Conservation (phyloP, 2,329 filamentous ascomycete genomes). For the Pseudocercospora pini-densiflorae region DNA sequence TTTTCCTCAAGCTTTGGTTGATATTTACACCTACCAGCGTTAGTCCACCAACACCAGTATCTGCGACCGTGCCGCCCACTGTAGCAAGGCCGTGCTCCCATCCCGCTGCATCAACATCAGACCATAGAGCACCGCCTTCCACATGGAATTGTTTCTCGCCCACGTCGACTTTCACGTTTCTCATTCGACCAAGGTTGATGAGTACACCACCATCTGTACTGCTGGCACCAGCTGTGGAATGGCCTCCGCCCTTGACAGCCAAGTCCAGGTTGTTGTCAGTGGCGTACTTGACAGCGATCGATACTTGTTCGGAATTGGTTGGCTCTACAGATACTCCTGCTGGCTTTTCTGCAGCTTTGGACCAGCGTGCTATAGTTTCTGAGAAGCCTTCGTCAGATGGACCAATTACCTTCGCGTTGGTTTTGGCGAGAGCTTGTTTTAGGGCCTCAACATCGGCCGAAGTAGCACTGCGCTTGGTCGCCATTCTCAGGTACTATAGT, state of each 20-base stretch:
- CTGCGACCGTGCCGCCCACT: constrained; percentile 65
- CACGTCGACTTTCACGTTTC: constrained; percentile 54
- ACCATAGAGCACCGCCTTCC: constrained; percentile 32
- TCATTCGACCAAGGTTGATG: constrained; percentile 60
- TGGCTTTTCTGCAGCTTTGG: constrained; percentile 34
- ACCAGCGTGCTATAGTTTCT: constrained; percentile 33
- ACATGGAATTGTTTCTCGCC: constrained; percentile 37
- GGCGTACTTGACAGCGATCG: constrained; percentile 52
- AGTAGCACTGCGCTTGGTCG: constrained; percentile 10
- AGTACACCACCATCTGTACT: constrained; percentile 59
- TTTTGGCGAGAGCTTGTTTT: constrained; percentile 21
- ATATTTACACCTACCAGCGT: constrained; percentile 48
- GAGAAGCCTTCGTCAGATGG: constrained; percentile 27
- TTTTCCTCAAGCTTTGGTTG: background rate
- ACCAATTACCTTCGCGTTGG: constrained; percentile 22
- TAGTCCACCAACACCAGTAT: constrained; percentile 66
- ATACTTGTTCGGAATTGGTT: constrained; percentile 44
- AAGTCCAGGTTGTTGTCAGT: constrained; percentile 52
- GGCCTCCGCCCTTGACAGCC: constrained; percentile 60
- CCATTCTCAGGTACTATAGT: constrained; percentile 7
- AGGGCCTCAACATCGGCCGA: constrained; percentile 26
- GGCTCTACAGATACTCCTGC: constrained; percentile 52
- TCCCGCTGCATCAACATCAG: constrained; percentile 51
- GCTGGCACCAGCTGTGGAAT: constrained; percentile 58
- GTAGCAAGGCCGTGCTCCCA: constrained; percentile 59